Evolutionary conservation across 2,329 filamentous ascomycete genomes (phyloP), one percentile per base, ranked within the genome.

Genomic region (Aureobasidium sp.): DNA sequence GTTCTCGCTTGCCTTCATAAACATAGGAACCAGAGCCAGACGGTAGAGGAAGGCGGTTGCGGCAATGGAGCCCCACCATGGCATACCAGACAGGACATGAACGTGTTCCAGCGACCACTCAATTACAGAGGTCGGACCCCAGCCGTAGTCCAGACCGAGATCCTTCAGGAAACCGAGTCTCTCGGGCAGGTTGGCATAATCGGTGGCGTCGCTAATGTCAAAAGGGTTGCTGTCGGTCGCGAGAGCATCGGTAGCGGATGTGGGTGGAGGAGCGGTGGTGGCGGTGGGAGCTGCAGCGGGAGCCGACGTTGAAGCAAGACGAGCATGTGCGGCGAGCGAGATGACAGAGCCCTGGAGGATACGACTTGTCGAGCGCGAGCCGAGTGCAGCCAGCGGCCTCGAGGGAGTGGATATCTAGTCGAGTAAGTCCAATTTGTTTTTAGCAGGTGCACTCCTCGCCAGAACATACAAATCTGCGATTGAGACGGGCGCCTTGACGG

Each of bases 131-230:
- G 91, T 90, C 5, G 89, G 84, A 17, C 93, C 93, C 78, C 80
- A 92, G 71, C 93, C 91, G 70, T 88, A 97, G 69, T 97, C 90
- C 25, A 99, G 78, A 3, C 94, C 94, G 12, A 97, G 79, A 7
- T 85, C 82, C 68, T 89, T 84, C 63, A 99, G 79, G 70, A 92
- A 97, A 65, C 94, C 94, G 63, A 96, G 84, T 56, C 85, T 80
- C 70, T 93, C 88, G 39, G 61, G 55, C 27, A 63, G 45, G 41
- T 56, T 48, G 31, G 31, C 25, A 27, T 48, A 45, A 7, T 62
- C 60, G 22, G 27, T 53, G 20, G 56, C 45, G 5, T 14, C 47
- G 31, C 20, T 34, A 25, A 63, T 59, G 39, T 58, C 61, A 29
- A 58, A 58, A 15, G 47, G 53, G 37, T 44, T 51, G 53, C 27